phyloP scores from a whole-genome alignment of 2,329 filamentous ascomycete species.

The Colletotrichum sp. region DNA sequence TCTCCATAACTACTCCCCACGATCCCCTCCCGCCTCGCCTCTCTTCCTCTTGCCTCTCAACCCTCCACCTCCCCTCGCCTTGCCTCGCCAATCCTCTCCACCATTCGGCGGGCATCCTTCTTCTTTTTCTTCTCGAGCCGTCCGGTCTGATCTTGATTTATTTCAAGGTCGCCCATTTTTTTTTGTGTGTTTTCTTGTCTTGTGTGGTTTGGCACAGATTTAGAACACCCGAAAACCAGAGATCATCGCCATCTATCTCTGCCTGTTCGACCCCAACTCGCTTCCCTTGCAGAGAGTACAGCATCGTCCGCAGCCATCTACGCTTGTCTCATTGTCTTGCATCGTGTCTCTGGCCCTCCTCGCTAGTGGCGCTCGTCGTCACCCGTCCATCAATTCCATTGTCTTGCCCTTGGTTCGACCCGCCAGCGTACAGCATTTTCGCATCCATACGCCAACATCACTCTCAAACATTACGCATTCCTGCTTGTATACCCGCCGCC shows the following conservation, averaged over 20 bases:
- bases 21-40: conserved; percentile 18
- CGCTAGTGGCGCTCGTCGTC: conserved; percentile 1
- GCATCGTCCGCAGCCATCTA: not conserved
- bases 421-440: conserved; percentile 19
- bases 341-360: conserved; percentile 17
- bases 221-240: not conserved
- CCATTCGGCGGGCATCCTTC: not conserved
- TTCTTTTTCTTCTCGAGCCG: not conserved
- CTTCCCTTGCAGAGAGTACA: not conserved
- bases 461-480: conserved; percentile 13
- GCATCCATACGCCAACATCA: not conserved
- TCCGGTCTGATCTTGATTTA: not conserved
- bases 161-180: not conserved
- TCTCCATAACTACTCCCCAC: conserved; percentile 20
- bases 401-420: conserved; percentile 20
- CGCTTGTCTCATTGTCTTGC: conserved; percentile 20
- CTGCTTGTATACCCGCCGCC: conserved; percentile 6
- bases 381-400: conserved; percentile 1
- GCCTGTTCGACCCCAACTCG: not conserved
- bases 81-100: not conserved
- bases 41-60: conserved; percentile 2
- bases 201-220: not conserved
- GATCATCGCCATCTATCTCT: not conserved
- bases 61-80: conserved; percentile 2
- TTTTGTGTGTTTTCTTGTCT: not conserved